A percentile compares a stretch with the other conserved stretches of the same genome.
Conservation (phyloP, 2,329 filamentous ascomycete species). For the Pleurostoma richardsiae region DNA sequence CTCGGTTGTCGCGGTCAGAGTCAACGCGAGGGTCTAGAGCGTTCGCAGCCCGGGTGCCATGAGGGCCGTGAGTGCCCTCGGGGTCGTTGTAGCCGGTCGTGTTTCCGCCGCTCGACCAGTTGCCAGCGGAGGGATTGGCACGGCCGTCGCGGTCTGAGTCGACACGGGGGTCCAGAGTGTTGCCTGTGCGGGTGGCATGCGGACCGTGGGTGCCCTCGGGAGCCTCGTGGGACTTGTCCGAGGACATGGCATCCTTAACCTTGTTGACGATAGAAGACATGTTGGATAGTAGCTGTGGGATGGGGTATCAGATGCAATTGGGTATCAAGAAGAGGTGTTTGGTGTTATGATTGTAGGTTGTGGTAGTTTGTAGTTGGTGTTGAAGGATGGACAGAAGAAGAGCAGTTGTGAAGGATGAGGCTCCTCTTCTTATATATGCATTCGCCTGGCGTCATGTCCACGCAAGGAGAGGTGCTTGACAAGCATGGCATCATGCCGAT, state of each 20-base stretch:
- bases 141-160: constrained; percentile 35
- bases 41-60: constrained; percentile 37
- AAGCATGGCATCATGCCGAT: no score
- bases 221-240: constrained; percentile 29
- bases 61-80: constrained; percentile 32
- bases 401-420: no score
- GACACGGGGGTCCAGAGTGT: constrained; percentile 43
- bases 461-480: no score
- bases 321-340: constrained; percentile 7
- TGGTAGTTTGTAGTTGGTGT: constrained; percentile 1
- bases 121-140: constrained; percentile 1
- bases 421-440: not conserved
- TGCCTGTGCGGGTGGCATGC: constrained; percentile 30
- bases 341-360: constrained; percentile 2
- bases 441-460: no score
- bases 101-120: not conserved
- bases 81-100: constrained; percentile 18
- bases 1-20: constrained; percentile 38
- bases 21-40: constrained; percentile 46
- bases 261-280: constrained; percentile 57
- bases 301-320: constrained; percentile 5
- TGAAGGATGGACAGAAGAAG: not conserved
- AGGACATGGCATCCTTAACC: constrained; percentile 50
- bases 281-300: constrained; percentile 21
- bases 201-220: constrained; percentile 26